A percentile compares a stretch with the other conserved stretches of the same genome.
Evolutionary conservation across 2,329 filamentous ascomycete genomes (phyloP).

Genomic region (Cadophora sp.): DNA sequence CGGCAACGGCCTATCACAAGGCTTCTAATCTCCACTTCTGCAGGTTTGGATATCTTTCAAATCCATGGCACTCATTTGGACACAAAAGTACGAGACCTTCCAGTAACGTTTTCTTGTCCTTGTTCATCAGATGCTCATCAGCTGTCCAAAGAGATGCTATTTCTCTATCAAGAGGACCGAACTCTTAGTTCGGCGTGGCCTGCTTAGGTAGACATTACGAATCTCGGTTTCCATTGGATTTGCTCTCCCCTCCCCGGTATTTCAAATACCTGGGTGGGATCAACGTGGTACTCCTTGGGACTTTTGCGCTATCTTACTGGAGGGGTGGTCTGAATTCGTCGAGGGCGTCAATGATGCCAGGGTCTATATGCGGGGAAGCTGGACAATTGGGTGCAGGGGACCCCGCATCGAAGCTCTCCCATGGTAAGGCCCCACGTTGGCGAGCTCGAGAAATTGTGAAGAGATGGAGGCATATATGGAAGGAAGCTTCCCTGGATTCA

Average conservation of each 20-base stretch:
- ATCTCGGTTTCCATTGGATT: not conserved
- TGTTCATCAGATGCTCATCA: not conserved
- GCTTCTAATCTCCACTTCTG: not conserved
- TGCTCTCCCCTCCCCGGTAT: not conserved
- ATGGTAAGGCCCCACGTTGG: slow-evolving; percentile 1
- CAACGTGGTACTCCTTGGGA: not conserved
- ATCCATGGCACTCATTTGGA: not conserved
- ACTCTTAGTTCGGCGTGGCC: not conserved
- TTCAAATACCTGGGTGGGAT: not conserved
- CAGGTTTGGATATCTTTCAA: not conserved
- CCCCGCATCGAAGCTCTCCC: not conserved
- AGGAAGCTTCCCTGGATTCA: not conserved
- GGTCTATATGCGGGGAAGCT: slow-evolving; percentile 11
- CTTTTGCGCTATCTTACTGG: not conserved
- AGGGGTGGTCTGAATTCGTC: not conserved
- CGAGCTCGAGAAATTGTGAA: not conserved
- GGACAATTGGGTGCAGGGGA: not conserved
- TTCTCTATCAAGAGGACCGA: not conserved
- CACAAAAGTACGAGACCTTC: not conserved
- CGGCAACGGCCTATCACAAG: not conserved
- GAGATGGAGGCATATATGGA: not conserved
- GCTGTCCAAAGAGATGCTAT: not conserved
- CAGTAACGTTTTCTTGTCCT: not conserved
- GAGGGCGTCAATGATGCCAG: slow-evolving; percentile 5
- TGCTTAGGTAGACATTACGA: slow-evolving; percentile 10